Base-by-base conservation (phyloP, 164 flowering plant genomes). In the Platanus orientalis region DNA sequence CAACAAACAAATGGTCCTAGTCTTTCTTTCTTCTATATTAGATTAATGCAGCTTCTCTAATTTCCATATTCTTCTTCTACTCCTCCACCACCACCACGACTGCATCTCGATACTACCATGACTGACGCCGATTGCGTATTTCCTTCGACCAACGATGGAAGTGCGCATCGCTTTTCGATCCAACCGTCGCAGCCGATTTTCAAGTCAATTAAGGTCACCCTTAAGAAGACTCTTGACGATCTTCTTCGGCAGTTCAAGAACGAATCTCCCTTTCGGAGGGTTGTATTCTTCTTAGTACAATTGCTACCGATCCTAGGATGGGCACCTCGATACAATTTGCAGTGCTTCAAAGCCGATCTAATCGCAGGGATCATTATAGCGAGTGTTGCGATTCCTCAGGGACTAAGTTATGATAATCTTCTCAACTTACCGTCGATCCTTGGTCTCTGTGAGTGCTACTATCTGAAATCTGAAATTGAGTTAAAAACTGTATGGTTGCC, bases 321-420 rank as follows among this genome's bases (percentile, higher is more conserved):
- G 98, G 92, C 78, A 21, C 95, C 96, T 3, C 76, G 82, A 6
- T 94, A 94, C 72, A 82, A 58, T 17, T 73, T 84, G 20, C 32
- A 53, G 25, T 83, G 78, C 84, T 84, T 94, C 36, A 86, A 81
- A 65, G 54, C 96, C 4, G 98, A 94, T 64, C 78, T 91, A 29
- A 67, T 91, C 27, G 62, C 97, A 60, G 98, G 98, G 0, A 85
- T 94, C 76, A 94, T 97, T 68, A 91, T 94, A 24, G 96, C 98
- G 6, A 89, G 97, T 65, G 88, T 28, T 2, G 49, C 49, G 0
- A 44, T 44, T 4, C 49, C 49, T 19, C 49, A 44, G 49, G 49
- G 49, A 1, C 91, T 94, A 4, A 91, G 98, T 71, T 91, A 94
- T 50, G 96, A 96, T 25, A 89, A 84, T 71, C 90, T 94, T 0